These are phyloP conservation scores for Brassica nigra DNA, from an alignment of 345 rosid genomes.

Conservation along the genomic window DNA sequence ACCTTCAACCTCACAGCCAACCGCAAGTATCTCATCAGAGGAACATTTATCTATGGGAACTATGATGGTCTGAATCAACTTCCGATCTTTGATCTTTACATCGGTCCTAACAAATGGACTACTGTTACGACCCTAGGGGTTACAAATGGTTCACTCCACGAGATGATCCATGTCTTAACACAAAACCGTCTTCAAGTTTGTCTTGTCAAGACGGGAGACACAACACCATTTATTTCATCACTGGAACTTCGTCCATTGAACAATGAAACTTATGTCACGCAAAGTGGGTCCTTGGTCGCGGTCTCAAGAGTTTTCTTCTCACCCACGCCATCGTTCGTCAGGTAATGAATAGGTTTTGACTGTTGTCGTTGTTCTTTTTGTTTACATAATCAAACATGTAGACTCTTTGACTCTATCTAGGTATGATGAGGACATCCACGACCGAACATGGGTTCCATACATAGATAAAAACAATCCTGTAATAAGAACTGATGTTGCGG, in stretches of 20 bases:
- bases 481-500: neutral
- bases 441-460: slow-evolving; percentile 47
- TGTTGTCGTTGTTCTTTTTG: neutral
- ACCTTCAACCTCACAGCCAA: slow-evolving; percentile 24
- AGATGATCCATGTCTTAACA: slow-evolving; percentile 35
- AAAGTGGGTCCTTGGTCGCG: slow-evolving; percentile 28
- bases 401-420: slow-evolving; percentile 23
- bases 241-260: slow-evolving; percentile 34
- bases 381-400: neutral
- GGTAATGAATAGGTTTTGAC: slow-evolving; percentile 18
- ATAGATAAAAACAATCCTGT: neutral
- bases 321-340: slow-evolving; percentile 5
- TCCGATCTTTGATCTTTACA: slow-evolving; percentile 35
- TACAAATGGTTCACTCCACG: neutral
- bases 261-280: slow-evolving; percentile 18
- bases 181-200: slow-evolving; percentile 32
- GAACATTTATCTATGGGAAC: slow-evolving; percentile 37
- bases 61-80: slow-evolving; percentile 21
- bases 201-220: slow-evolving; percentile 37
- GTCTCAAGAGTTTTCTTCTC: slow-evolving; percentile 26
- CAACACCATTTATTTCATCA: slow-evolving; percentile 38
- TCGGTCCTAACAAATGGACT: slow-evolving; percentile 41
- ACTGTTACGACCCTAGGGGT: slow-evolving; percentile 9
- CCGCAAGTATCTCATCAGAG: slow-evolving; percentile 32
- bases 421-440: slow-evolving; percentile 48